phyloP scores from a whole-genome alignment of 2,329 filamentous ascomycete genomes.

The Aspergillus oerlinghausenensis region DNA sequence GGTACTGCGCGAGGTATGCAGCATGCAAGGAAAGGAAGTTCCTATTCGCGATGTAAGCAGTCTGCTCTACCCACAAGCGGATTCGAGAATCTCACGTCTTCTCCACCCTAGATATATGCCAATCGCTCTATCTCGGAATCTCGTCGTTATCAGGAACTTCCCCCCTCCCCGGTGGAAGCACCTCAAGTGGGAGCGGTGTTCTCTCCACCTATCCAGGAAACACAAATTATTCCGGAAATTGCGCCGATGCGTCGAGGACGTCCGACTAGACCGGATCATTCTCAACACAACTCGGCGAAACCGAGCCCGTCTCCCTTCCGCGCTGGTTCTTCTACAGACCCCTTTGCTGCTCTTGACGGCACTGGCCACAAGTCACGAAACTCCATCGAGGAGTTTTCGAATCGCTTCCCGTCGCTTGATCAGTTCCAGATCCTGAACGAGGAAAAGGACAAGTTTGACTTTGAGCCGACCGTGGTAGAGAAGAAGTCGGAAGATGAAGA shows the following conservation, averaged over 20 bases:
- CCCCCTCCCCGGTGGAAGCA: constrained; percentile 51
- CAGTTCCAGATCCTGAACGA: constrained; percentile 90
- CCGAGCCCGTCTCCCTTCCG: constrained; percentile 66
- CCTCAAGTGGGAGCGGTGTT: constrained; percentile 76
- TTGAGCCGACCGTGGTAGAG: constrained; percentile 55
- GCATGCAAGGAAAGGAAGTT: constrained; percentile 80
- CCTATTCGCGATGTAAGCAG: constrained; percentile 80
- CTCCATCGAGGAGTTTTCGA: constrained; percentile 70
- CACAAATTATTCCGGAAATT: constrained; percentile 77
- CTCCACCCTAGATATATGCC: constrained; percentile 60
- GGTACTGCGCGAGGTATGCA: constrained; percentile 78
- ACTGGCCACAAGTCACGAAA: constrained; percentile 50
- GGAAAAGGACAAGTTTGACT: constrained; percentile 76
- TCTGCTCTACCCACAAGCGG: background rate
- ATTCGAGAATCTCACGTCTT: constrained; percentile 2
- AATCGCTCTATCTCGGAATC: constrained; percentile 61
- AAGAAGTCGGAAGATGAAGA: constrained; percentile 44
- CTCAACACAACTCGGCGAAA: constrained; percentile 48
- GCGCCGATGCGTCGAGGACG: constrained; percentile 89
- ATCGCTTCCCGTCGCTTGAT: constrained; percentile 83
- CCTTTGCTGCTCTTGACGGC: constrained; percentile 84
- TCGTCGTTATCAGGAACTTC: constrained; percentile 56
- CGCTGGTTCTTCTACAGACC: constrained; percentile 64
- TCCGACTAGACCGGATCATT: constrained; percentile 51
- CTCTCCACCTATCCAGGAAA: constrained; percentile 66